A percentile compares a stretch with the other conserved stretches of the same genome.
These are phyloP conservation scores for Plantago coronopus DNA, from an alignment of 305 asterid species.

Conservation along the genomic window DNA sequence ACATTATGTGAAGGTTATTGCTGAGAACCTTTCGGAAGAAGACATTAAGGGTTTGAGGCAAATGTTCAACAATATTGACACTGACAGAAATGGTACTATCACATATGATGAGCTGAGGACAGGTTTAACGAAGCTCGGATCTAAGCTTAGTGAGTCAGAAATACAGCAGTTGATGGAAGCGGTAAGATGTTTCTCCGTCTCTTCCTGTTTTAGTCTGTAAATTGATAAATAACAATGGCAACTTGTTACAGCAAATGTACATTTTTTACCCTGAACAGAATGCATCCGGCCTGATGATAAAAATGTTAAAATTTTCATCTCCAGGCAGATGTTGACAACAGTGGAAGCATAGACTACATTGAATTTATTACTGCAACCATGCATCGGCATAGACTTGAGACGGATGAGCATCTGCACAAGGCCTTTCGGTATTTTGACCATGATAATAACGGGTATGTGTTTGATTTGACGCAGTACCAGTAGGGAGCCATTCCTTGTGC, in stretches of 20 bases:
- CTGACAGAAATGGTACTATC: constrained; percentile 74
- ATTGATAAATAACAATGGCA: neutral
- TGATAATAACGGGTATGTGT: constrained; percentile 65
- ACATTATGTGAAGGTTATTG: constrained; percentile 56
- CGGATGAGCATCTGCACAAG: constrained; percentile 59
- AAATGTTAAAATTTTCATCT: neutral
- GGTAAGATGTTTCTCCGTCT: constrained; percentile 38
- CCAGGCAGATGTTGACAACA: constrained; percentile 87
- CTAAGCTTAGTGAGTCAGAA: constrained; percentile 65
- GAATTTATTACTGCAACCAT: constrained; percentile 85
- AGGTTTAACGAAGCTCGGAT: constrained; percentile 78
- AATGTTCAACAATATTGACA: constrained; percentile 84
- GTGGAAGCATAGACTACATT: constrained; percentile 71
- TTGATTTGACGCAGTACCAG: neutral
- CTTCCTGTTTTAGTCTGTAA: neutral
- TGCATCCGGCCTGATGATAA: neutral
- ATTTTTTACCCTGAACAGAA: neutral
- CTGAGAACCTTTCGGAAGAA: constrained; percentile 73
- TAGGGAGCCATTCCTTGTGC: neutral
- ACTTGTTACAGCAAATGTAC: too few relatives aligned
- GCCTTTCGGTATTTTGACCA: constrained; percentile 75
- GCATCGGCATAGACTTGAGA: constrained; percentile 85
- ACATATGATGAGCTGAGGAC: constrained; percentile 74
- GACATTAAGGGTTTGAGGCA: constrained; percentile 77
- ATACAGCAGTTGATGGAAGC: constrained; percentile 85